These are phyloP conservation scores for Macrocybe gigantea DNA, from an alignment of 768 basidiomycete genomes.

Conservation along the genomic window DNA sequence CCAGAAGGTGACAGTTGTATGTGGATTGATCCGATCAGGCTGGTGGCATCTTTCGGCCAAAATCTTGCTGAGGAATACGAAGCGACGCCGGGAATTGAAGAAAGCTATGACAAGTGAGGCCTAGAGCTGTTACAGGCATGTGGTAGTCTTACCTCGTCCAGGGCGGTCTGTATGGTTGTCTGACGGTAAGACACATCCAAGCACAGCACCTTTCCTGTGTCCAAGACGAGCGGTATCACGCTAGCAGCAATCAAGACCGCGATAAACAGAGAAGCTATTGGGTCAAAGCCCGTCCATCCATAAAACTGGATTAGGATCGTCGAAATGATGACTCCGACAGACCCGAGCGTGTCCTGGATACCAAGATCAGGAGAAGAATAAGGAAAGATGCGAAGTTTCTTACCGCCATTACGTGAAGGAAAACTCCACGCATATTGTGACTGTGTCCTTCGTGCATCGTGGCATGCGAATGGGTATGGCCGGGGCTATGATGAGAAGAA, in stretches of 20 bases:
- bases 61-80: conserved; percentile 82
- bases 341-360: conserved; percentile 84
- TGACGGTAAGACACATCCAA: conserved; percentile 75
- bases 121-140: not conserved
- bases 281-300: conserved; percentile 99
- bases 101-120: conserved; percentile 42
- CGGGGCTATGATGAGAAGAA: conserved; percentile 35
- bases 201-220: conserved; percentile 83
- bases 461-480: conserved; percentile 40
- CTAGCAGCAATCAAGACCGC: conserved; percentile 92
- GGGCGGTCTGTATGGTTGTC: conserved; percentile 46
- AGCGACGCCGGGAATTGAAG: conserved; percentile 69
- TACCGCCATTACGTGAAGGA: conserved; percentile 95
- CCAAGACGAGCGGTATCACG: conserved; percentile 91
- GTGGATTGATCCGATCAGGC: conserved; percentile 86
- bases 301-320: conserved; percentile 93
- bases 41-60: conserved; percentile 91
- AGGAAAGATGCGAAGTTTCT: conserved; percentile 15
- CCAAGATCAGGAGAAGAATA: not conserved
- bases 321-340: conserved; percentile 96
- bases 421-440: conserved; percentile 99
- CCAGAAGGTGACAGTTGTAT: conserved; percentile 73
- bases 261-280: conserved; percentile 95
- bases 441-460: conserved; percentile 78
- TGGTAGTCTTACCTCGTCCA: conserved; percentile 49